Evolutionary conservation across 352 stramenopile genomes (phyloP).

Genomic region (Globisporangium paddicum): DNA sequence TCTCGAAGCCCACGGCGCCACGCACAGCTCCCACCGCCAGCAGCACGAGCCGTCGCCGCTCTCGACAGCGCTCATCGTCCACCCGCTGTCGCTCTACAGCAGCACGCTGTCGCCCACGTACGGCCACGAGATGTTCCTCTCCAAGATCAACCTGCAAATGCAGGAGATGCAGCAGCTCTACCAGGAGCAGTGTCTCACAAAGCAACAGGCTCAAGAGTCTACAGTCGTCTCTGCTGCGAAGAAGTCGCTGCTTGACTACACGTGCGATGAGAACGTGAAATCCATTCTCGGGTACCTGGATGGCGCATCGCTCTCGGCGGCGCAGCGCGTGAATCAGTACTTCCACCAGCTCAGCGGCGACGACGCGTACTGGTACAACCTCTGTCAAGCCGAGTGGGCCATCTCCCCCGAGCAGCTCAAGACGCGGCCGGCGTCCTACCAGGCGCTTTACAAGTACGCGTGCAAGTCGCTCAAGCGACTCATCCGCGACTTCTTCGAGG

Average conservation of each 20-base stretch:
- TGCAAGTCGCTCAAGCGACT: conserved; percentile 64
- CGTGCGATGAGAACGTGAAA: conserved; percentile 70
- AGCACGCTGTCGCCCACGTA: conserved; percentile 25
- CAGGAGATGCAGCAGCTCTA: conserved; percentile 31
- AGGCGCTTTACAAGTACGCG: conserved; percentile 73
- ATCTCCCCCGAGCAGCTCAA: conserved; percentile 70
- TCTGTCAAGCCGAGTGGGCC: conserved; percentile 67
- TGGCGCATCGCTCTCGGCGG: conserved; percentile 51
- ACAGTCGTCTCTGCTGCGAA: conserved; percentile 1
- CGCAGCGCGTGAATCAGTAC: conserved; percentile 54
- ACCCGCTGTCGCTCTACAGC: conserved; percentile 51
- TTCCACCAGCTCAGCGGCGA: conserved; percentile 44
- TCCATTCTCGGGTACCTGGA: conserved; percentile 67
- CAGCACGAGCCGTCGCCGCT: background rate
- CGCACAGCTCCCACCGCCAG: background rate
- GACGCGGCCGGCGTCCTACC: conserved; percentile 53
- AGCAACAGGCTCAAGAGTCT: conserved; percentile 6
- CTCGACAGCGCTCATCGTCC: conserved; percentile 52
- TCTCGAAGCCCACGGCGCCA: conserved; percentile 8
- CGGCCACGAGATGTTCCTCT: conserved; percentile 31
- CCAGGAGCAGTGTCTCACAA: conserved; percentile 12
- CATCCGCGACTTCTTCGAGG: conserved; percentile 75
- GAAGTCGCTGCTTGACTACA: conserved; percentile 53
- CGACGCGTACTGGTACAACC: conserved; percentile 59
- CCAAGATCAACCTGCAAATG: conserved; percentile 23